phyloP scores from a whole-genome alignment of 129 eudicot species.

The Helianthus tuberosus region DNA sequence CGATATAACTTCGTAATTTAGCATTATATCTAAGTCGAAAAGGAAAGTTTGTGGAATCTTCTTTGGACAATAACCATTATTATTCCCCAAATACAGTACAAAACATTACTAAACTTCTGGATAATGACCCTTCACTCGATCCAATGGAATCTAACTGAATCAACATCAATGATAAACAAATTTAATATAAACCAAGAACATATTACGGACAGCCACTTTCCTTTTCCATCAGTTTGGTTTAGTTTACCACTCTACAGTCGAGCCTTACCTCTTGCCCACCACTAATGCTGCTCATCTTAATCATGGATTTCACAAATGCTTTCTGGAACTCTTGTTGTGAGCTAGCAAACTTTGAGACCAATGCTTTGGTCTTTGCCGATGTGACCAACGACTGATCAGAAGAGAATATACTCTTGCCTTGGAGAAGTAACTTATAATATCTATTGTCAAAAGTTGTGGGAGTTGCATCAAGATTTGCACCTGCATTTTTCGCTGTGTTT shows the following conservation, averaged over 20 bases:
- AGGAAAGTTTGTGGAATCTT: neutral
- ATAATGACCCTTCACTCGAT: too few relatives aligned
- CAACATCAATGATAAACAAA: too few relatives aligned
- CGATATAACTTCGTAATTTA: too few relatives aligned
- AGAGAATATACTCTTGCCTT: conserved; percentile 41
- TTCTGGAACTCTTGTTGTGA: conserved; percentile 36
- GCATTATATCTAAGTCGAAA: too few relatives aligned
- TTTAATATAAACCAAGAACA: too few relatives aligned
- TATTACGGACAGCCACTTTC: neutral
- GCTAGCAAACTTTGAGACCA: conserved; percentile 41
- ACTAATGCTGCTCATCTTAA: conserved; percentile 75
- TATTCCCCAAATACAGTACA: too few relatives aligned
- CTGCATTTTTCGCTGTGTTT: conserved; percentile 33
- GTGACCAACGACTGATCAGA: conserved; percentile 45
- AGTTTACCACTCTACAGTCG: conserved; percentile 42
- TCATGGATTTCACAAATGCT: conserved; percentile 69
- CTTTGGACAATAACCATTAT: neutral
- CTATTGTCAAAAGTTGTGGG: conserved; percentile 40
- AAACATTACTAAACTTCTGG: too few relatives aligned
- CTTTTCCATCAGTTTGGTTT: neutral
- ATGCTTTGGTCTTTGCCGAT: conserved; percentile 18
- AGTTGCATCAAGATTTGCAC: conserved; percentile 38
- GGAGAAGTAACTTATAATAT: conserved; percentile 45
- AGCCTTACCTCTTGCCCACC: conserved; percentile 52
- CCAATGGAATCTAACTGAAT: too few relatives aligned